Evolutionary conservation across 2,329 filamentous ascomycete genomes (phyloP).

Genomic region (Aspergillus caelatus): DNA sequence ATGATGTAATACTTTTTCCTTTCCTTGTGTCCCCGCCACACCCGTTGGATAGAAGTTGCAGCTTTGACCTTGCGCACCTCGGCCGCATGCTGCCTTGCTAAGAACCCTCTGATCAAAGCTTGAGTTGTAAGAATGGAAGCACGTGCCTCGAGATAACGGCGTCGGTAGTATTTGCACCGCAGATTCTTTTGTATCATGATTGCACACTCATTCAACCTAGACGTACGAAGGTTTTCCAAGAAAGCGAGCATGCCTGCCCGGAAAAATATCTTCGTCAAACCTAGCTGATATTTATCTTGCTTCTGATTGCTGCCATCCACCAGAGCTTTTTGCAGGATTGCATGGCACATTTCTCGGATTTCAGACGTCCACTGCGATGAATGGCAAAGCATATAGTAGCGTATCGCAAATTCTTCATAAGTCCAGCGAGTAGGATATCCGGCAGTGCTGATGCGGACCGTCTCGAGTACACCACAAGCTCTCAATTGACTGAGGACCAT

Average conservation of each 20-base stretch:
- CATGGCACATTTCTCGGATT: slow-evolving; percentile 90
- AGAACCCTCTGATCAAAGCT: slow-evolving; percentile 73
- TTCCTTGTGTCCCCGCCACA: slow-evolving; percentile 92
- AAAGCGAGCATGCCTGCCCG: slow-evolving; percentile 98
- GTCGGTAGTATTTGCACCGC: slow-evolving; percentile 90
- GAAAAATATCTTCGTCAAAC: slow-evolving; percentile 99
- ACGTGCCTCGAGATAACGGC: slow-evolving; percentile 84
- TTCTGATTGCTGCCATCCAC: slow-evolving; percentile 74
- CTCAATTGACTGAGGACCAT: slow-evolving; percentile 98
- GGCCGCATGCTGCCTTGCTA: slow-evolving; percentile 76
- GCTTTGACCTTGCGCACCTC: slow-evolving; percentile 81
- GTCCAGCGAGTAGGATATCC: slow-evolving; percentile 98
- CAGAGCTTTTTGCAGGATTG: slow-evolving; percentile 85
- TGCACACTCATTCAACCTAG: slow-evolving; percentile 86
- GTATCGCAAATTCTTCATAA: slow-evolving; percentile 94
- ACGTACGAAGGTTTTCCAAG: slow-evolving; percentile 90
- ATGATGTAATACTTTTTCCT: slow-evolving; percentile 77
- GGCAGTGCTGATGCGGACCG: slow-evolving; percentile 94
- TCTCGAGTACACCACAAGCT: slow-evolving; percentile 98
- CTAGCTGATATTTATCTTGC: slow-evolving; percentile 93
- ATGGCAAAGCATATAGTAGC: slow-evolving; percentile 97
- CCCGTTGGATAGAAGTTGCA: slow-evolving; percentile 89
- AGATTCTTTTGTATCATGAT: slow-evolving; percentile 99
- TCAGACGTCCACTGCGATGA: slow-evolving; percentile 90
- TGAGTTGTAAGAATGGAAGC: slow-evolving; percentile 80